These are phyloP conservation scores for Euphorbia tirucalli DNA, from an alignment of 345 rosid species.

Conservation along the genomic window DNA sequence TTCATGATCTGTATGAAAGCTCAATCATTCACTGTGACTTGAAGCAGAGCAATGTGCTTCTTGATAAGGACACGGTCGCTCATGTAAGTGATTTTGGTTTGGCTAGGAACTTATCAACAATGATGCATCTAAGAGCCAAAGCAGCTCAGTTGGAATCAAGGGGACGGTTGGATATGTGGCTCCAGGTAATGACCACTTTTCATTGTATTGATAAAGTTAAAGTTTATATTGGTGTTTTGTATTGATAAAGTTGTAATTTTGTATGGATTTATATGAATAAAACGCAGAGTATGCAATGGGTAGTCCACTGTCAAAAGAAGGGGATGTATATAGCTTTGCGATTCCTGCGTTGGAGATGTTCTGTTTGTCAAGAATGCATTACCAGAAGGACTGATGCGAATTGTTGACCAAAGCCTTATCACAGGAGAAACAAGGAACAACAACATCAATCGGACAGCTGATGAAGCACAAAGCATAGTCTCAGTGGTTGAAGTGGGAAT, in stretches of 20 bases:
- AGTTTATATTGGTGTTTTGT: too few species aligned
- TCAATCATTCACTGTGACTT: too few species aligned
- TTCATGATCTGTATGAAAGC: too few species aligned
- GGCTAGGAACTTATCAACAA: neutral
- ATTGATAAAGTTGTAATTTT: too few species aligned
- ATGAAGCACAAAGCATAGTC: neutral
- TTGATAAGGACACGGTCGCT: too few species aligned
- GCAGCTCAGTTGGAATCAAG: slow-evolving; percentile 10
- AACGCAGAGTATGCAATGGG: slow-evolving; percentile 17
- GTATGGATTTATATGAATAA: too few species aligned
- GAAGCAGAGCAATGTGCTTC: too few species aligned
- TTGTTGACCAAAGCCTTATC: neutral
- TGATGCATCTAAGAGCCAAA: neutral
- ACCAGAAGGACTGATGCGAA: neutral
- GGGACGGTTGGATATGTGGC: slow-evolving; percentile 24
- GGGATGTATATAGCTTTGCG: slow-evolving; percentile 19
- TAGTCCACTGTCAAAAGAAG: neutral
- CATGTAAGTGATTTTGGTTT: slow-evolving; percentile 16
- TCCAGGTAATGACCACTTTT: slow-evolving; percentile 12
- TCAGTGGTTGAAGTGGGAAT: slow-evolving; percentile 7
- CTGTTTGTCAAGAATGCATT: neutral
- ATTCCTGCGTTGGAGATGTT: slow-evolving; percentile 16
- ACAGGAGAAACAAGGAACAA: neutral
- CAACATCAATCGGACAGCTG: too few species aligned
- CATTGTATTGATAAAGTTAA: too few species aligned